These are phyloP conservation scores for Clarkia xantiana DNA, from an alignment of 345 rosid genomes.

Conservation along the genomic window DNA sequence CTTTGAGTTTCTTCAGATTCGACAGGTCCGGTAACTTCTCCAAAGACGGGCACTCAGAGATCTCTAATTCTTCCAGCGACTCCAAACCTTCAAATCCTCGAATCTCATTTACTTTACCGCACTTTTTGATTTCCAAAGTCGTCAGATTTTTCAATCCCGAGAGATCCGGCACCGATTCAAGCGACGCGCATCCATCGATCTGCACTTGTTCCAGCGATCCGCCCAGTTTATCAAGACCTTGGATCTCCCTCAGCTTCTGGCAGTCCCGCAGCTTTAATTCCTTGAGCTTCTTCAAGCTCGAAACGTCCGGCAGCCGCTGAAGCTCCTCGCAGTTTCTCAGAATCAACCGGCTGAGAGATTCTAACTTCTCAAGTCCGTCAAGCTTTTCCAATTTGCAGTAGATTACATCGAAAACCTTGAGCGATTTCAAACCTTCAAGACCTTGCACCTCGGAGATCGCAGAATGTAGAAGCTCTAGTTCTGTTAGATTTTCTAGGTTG, in stretches of 20 bases:
- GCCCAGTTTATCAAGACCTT: conserved; percentile 7
- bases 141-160: conserved; percentile 4
- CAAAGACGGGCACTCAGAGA: conserved; percentile 10
- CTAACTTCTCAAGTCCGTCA: conserved; percentile 10
- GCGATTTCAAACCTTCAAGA: conserved; percentile 12
- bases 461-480: conserved; percentile 13
- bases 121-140: conserved; percentile 9
- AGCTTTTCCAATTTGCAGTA: conserved; percentile 11
- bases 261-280: conserved; percentile 9
- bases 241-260: conserved; percentile 10
- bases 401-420: conserved; percentile 9
- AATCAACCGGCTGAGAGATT: conserved; percentile 9
- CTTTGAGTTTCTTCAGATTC: conserved; percentile 7
- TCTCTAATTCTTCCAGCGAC: conserved; percentile 9
- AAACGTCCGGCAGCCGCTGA: conserved; percentile 10
- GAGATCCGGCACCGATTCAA: conserved; percentile 6
- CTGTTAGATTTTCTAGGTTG: conserved; percentile 8
- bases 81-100: conserved; percentile 10
- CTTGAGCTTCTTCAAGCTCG: conserved; percentile 12
- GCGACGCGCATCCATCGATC: conserved; percentile 9
- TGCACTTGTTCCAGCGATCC: conserved; percentile 11
- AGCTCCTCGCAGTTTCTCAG: conserved; percentile 10
- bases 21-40: conserved; percentile 2
- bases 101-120: conserved; percentile 7
- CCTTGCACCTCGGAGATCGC: conserved; percentile 8